phyloP scores from a whole-genome alignment of 2,329 filamentous ascomycete genomes.

The Fusarium proliferatum region DNA sequence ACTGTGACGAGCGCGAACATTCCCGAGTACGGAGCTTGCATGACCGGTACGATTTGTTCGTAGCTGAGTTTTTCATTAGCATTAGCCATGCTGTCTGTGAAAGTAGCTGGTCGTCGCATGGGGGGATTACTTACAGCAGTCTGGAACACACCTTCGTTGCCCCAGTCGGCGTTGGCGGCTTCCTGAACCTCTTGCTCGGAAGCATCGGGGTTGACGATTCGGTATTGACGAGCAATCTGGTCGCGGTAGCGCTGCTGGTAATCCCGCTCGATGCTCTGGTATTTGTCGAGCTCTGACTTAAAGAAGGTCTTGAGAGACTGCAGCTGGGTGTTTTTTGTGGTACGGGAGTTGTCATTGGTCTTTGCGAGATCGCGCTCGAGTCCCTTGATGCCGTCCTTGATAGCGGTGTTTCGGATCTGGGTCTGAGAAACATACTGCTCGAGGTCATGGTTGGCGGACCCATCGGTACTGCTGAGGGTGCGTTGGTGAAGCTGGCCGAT shows the following conservation, averaged over 20 bases:
- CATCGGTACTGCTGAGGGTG: slow-evolving; percentile 74
- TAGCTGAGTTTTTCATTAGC: slow-evolving; percentile 62
- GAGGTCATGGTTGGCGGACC: slow-evolving; percentile 65
- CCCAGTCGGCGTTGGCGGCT: slow-evolving; percentile 77
- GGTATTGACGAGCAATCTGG: slow-evolving; percentile 82
- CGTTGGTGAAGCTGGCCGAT: slow-evolving; percentile 79
- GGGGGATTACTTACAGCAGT: slow-evolving; percentile 71
- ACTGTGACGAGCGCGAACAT: slow-evolving; percentile 84
- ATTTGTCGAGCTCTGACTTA: slow-evolving; percentile 76
- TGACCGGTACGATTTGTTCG: slow-evolving; percentile 79
- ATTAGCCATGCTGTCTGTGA: slow-evolving; percentile 23
- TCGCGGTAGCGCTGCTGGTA: slow-evolving; percentile 80
- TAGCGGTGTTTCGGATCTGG: slow-evolving; percentile 77
- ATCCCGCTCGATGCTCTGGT: slow-evolving; percentile 75
- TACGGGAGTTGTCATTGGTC: slow-evolving; percentile 69
- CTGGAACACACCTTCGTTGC: slow-evolving; percentile 84
- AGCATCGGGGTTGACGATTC: slow-evolving; percentile 85
- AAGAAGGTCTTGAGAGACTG: slow-evolving; percentile 77
- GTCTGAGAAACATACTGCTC: slow-evolving; percentile 77
- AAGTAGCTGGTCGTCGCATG: background rate
- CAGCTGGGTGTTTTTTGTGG: slow-evolving; percentile 76
- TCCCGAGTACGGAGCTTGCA: slow-evolving; percentile 78
- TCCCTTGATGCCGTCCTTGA: slow-evolving; percentile 82
- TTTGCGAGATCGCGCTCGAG: slow-evolving; percentile 77
- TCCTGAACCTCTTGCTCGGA: slow-evolving; percentile 76